Evolutionary conservation across 305 asterid species (phyloP), one percentile per base, ranked within the genome.

Genomic region (Fraxinus velutina): DNA sequence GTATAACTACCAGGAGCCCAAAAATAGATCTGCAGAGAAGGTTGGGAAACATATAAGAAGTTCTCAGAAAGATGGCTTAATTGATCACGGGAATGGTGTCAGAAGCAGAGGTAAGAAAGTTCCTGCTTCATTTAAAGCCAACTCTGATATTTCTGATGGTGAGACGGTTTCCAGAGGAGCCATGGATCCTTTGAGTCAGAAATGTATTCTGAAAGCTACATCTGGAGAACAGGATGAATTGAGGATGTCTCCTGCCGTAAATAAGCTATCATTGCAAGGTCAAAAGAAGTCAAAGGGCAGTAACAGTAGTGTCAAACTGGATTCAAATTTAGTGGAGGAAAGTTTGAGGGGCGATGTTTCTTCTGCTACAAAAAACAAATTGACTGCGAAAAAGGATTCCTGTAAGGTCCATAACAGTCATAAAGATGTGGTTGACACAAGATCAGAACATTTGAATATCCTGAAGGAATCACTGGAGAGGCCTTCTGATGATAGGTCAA

Each of bases 121-220:
- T 78, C 80, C 74, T 84, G 82, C 88, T 84, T 81, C 89, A 66
- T 5, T 83, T 17, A 84, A 79, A 83, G 87, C 71, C 76, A 81
- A 85, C 83, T 79, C 89, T 52, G 88, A 89, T 86, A 77, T 85
- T 39, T 86, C 86, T 79, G 95, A 88, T 85, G 85, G 89, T 79
- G 88, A 82, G 85, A 85, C 84, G 83, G 88, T 81, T 50, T 82
- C 82, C 82, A 88, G 86, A 84, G 88, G 85, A 80, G 82, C 77
- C 80, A 57, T 68, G 32, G 82, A 80, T 82, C 81, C 78, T 60
- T 64, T 73, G 81, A 79, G 82, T 52, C 79, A 79, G 84, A 88
- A 90, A 86, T 82, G 78, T 87, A 87, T 82, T 80, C 82, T 27
- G 75, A 76, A 74, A 84, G 86, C 88, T 73, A 39, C 83, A 75